These are phyloP conservation scores for Dillenia turbinata DNA, from an alignment of 164 flowering plant genomes.

Conservation along the genomic window DNA sequence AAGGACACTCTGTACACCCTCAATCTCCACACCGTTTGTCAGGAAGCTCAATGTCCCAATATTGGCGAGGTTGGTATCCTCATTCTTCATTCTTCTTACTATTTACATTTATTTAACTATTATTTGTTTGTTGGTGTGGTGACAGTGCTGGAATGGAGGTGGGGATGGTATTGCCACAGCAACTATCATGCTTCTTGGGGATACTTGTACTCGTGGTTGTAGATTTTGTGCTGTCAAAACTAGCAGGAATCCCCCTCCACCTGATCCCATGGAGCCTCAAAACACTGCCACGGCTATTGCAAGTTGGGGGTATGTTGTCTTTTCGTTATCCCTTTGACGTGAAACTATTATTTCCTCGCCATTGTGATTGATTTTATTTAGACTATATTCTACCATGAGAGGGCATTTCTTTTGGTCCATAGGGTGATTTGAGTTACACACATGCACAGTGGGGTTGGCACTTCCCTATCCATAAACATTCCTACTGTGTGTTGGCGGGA, in stretches of 20 bases:
- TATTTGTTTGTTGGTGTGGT: neutral
- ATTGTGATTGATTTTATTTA: neutral
- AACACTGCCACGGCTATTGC: constrained; percentile 92
- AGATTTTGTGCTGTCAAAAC: constrained; percentile 98
- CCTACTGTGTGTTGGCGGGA: too few relatives aligned
- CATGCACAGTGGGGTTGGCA: too few relatives aligned
- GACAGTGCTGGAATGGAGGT: constrained; percentile 97
- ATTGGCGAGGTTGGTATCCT: constrained; percentile 66
- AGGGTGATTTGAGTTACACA: too few relatives aligned
- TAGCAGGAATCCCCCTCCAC: constrained; percentile 83
- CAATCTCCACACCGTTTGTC: constrained; percentile 88
- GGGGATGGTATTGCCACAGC: constrained; percentile 93
- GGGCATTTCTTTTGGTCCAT: too few relatives aligned
- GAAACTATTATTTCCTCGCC: neutral
- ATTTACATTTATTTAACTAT: neutral
- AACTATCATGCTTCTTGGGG: constrained; percentile 94
- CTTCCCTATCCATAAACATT: too few relatives aligned
- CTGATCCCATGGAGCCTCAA: constrained; percentile 89
- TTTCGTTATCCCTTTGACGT: neutral
- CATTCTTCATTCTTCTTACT: neutral
- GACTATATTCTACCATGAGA: neutral
- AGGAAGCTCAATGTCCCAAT: constrained; percentile 96
- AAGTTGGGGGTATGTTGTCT: constrained; percentile 74
- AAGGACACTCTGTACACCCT: constrained; percentile 58
- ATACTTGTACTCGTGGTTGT: constrained; percentile 96